These are phyloP conservation scores for Colletotrichum eleusines DNA, from an alignment of 2,329 filamentous ascomycete species.

Conservation along the genomic window DNA sequence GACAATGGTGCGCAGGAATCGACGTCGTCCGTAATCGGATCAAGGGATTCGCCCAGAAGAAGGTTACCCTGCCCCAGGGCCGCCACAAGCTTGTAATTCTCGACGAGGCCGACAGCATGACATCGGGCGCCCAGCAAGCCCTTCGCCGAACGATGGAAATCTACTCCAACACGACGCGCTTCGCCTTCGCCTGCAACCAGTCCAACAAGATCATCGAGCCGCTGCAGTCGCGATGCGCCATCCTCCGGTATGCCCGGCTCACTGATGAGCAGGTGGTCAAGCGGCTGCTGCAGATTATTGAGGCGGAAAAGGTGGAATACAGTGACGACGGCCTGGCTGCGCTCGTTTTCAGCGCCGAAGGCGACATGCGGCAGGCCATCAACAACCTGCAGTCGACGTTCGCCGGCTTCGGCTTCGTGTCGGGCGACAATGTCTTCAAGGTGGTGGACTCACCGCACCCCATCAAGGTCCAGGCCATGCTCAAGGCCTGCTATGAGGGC, in stretches of 20 bases:
- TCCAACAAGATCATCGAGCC: conserved; percentile 99
- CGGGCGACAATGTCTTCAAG: conserved; percentile 96
- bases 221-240: conserved; percentile 96
- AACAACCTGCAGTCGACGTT: conserved; percentile 96
- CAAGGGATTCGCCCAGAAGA: conserved; percentile 99
- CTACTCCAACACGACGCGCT: conserved; percentile 94
- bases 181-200: conserved; percentile 98
- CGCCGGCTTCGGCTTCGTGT: conserved; percentile 97
- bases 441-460: conserved; percentile 98
- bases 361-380: conserved; percentile 98
- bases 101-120: conserved; percentile 99
- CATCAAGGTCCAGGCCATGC: conserved; percentile 98
- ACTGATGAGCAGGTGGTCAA: conserved; percentile 95
- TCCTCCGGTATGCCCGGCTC: conserved; percentile 91
- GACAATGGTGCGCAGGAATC: conserved; percentile 70
- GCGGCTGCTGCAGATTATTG: conserved; percentile 89
- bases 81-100: conserved; percentile 97
- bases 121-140: conserved; percentile 94
- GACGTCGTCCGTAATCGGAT: conserved; percentile 97
- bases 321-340: conserved; percentile 95
- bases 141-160: conserved; percentile 98
- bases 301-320: conserved; percentile 90
- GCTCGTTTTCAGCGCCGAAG: conserved; percentile 96
- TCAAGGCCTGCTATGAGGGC: conserved; percentile 95
- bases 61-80: conserved; percentile 91